phyloP scores from a whole-genome alignment of 2,329 filamentous ascomycete genomes.

The Hypoxylon sp. region DNA sequence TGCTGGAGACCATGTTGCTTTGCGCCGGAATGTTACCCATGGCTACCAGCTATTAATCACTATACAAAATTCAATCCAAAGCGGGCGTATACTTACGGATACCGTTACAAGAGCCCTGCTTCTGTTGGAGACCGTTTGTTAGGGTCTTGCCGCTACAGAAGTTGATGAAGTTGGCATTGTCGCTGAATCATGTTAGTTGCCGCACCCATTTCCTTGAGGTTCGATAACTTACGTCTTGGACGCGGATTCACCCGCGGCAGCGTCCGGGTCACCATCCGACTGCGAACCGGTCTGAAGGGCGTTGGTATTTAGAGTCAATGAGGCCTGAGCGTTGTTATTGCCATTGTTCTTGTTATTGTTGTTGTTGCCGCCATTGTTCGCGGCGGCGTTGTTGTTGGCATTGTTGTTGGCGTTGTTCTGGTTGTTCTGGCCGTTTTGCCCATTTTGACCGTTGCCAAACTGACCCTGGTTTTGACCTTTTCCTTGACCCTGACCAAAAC shows the following conservation, averaged over 20 bases:
- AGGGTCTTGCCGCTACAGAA: constrained; percentile 68
- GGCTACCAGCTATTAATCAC: constrained; percentile 55
- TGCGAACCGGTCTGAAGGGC: constrained; percentile 66
- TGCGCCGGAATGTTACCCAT: constrained; percentile 73
- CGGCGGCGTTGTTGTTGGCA: constrained; percentile 46
- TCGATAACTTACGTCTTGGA: constrained; percentile 64
- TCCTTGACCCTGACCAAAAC: constrained; percentile 31
- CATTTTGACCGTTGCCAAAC: constrained; percentile 26
- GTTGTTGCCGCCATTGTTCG: constrained; percentile 32
- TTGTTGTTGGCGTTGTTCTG: constrained; percentile 44
- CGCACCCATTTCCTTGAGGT: not conserved
- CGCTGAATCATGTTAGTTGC: constrained; percentile 58
- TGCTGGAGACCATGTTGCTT: constrained; percentile 70
- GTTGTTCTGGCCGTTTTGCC: constrained; percentile 41
- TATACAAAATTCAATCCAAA: not conserved
- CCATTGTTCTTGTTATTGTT: constrained; percentile 49
- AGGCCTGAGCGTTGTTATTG: constrained; percentile 47
- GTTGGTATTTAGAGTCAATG: constrained; percentile 58
- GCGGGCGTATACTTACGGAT: constrained; percentile 63
- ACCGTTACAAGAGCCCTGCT: constrained; percentile 74
- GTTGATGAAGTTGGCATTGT: constrained; percentile 74
- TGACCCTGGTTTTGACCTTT: constrained; percentile 11
- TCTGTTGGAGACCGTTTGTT: constrained; percentile 73
- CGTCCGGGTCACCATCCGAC: constrained; percentile 50
- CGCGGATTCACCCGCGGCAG: constrained; percentile 63